Evolutionary conservation across 768 basidiomycete genomes (phyloP).

Genomic region (Dendrothele bispora): DNA sequence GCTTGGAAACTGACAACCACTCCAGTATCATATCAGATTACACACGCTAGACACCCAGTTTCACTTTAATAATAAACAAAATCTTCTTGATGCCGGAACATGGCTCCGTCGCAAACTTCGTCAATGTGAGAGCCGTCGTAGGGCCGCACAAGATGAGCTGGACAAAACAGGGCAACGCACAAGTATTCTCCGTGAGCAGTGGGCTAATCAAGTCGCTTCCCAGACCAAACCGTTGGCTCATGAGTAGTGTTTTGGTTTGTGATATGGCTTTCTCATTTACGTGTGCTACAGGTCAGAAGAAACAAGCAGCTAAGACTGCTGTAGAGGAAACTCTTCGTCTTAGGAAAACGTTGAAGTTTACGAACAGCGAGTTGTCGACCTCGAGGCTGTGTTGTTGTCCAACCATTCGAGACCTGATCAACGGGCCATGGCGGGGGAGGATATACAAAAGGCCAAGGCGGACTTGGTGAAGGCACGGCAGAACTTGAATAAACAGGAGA

Average conservation of each 20-base stretch:
- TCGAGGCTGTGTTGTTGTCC: neutral
- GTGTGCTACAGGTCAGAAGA: neutral
- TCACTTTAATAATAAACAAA: conserved; percentile 7
- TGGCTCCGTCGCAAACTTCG: conserved; percentile 13
- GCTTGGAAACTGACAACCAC: neutral
- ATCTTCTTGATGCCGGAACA: conserved; percentile 5
- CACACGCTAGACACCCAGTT: conserved; percentile 16
- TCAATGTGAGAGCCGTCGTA: neutral
- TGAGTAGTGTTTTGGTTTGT: conserved; percentile 10
- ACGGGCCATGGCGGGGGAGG: neutral
- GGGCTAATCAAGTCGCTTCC: conserved; percentile 6
- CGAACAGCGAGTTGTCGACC: neutral
- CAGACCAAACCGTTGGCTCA: conserved; percentile 10
- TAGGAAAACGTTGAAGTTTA: neutral
- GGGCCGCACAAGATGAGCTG: neutral
- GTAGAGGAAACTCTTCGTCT: neutral
- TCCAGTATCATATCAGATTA: conserved; percentile 14
- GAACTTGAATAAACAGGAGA: neutral
- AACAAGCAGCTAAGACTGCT: neutral
- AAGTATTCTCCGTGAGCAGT: conserved; percentile 10
- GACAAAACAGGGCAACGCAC: neutral
- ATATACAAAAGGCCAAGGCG: neutral
- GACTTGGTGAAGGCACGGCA: neutral
- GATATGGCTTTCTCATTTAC: neutral
- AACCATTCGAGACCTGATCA: neutral